Evolutionary conservation across 805 yeast genomes (phyloP), one percentile per base, ranked within the genome.

Genomic region (Blastobotrys attinorum): DNA sequence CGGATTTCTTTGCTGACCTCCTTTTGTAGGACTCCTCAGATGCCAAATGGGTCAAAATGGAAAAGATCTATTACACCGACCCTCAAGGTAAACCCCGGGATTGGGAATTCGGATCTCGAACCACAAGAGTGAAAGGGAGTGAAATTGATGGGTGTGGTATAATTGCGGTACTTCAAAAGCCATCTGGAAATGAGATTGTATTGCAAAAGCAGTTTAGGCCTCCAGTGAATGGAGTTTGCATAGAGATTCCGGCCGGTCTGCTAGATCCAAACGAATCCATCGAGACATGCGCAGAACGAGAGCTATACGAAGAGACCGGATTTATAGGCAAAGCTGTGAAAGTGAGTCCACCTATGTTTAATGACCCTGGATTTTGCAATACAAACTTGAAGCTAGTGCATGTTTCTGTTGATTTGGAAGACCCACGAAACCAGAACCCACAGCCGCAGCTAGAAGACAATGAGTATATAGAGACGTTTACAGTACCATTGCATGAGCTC

Each of bases 161-260:
- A 37, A 67, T 89, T 23, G 89, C 95, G 0, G 67, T 88, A 15
- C 63, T 88, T 41, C 72, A 77, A 49, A 64, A 69, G 22, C 65
- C 74, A 4, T 61, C 64, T 15, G 73, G 72, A 17, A 73, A 78
- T 3, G 77, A 75, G 48, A 69, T 66, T 51, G 72, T 88, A 5
- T 66, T 92, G 15, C 90, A 86, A 58, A 86, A 85, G 59, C 98
- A 90, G 61, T 90, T 83, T 66, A 73, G 98, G 45, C 96, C 97
- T 1, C 97, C 98, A 1, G 83, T 83, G 2, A 81, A 74, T 42
- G 90, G 87, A 16, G 86, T 90, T 5, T 82, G 94, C 57, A 79
- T 90, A 49, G 98, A 90, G 63, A 73, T 89, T 60, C 98, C 98
- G 1, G 98, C 98, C 0, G 98, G 98, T 0, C 69, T 90, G 49